These are phyloP conservation scores for Anethum foeniculum DNA, from an alignment of 140 eudicot species.

Conservation along the genomic window DNA sequence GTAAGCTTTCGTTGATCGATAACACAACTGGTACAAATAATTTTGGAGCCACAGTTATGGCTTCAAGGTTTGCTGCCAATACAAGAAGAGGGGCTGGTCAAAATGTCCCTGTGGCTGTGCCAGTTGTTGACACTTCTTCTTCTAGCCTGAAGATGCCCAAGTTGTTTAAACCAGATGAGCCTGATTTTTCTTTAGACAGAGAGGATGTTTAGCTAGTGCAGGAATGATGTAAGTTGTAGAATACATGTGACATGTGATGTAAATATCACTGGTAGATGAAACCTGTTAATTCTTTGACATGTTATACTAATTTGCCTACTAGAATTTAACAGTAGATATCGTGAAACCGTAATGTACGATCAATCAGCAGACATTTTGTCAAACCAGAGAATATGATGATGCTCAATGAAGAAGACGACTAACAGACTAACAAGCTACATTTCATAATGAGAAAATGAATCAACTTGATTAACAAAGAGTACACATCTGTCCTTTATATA, in stretches of 20 bases:
- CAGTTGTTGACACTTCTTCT: conserved; percentile 29
- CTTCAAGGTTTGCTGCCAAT: conserved; percentile 70
- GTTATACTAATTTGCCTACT: background rate
- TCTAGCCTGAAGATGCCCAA: conserved; percentile 68
- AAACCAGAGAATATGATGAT: too few relatives aligned
- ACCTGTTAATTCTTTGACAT: background rate
- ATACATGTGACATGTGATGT: background rate
- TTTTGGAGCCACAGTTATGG: conserved; percentile 68
- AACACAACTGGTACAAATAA: conserved; percentile 23
- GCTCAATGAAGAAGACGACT: too few relatives aligned
- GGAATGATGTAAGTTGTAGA: background rate
- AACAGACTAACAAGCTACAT: too few relatives aligned
- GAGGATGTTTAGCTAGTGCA: conserved; percentile 23
- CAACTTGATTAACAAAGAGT: too few relatives aligned
- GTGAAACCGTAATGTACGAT: background rate
- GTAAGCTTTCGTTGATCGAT: conserved; percentile 12
- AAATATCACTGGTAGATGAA: background rate
- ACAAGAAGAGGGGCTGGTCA: conserved; percentile 43
- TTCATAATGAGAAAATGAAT: too few relatives aligned
- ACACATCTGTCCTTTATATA: too few relatives aligned
- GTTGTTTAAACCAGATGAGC: conserved; percentile 79
- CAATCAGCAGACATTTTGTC: too few relatives aligned
- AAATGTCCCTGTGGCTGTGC: conserved; percentile 18
- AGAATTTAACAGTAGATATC: background rate
- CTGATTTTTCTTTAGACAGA: conserved; percentile 41